These are phyloP conservation scores for Cercospora canescens DNA, from an alignment of 2,329 filamentous ascomycete species.

Conservation along the genomic window DNA sequence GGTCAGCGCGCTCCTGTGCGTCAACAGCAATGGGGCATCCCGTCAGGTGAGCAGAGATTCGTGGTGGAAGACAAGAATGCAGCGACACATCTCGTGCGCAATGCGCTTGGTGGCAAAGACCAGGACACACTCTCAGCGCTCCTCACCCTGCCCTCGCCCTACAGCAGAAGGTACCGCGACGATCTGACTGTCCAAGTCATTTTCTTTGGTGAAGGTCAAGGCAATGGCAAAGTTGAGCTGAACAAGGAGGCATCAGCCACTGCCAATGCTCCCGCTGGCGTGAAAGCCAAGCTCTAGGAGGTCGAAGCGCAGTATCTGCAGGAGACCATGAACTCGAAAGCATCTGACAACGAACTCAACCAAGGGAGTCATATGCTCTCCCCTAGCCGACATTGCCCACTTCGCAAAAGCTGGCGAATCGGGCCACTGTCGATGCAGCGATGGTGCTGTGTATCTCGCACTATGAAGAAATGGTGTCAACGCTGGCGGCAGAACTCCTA, in stretches of 20 bases:
- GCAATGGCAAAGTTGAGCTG: conserved; percentile 74
- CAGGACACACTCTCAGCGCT: conserved; percentile 91
- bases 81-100: conserved; percentile 91
- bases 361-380: not conserved
- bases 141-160: conserved; percentile 86
- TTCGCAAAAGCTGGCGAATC: not conserved
- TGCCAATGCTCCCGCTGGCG: conserved; percentile 28
- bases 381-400: not conserved
- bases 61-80: conserved; percentile 94
- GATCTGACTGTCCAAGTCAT: conserved; percentile 97
- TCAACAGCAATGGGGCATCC: conserved; percentile 86
- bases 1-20: conserved; percentile 88
- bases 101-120: conserved; percentile 90
- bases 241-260: conserved; percentile 83
- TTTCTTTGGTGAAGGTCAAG: conserved; percentile 85
- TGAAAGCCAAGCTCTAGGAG: conserved; percentile 30
- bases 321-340: not conserved
- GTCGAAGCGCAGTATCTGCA: not conserved
- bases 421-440: not conserved
- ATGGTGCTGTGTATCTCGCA: not conserved
- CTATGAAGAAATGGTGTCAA: not conserved
- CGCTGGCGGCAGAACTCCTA: not conserved
- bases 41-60: conserved; percentile 75
- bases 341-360: not conserved
- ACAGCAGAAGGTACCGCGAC: conserved; percentile 87